Base-by-base conservation (phyloP, 177 flowering plant genomes). In the Telopea speciosissima region DNA sequence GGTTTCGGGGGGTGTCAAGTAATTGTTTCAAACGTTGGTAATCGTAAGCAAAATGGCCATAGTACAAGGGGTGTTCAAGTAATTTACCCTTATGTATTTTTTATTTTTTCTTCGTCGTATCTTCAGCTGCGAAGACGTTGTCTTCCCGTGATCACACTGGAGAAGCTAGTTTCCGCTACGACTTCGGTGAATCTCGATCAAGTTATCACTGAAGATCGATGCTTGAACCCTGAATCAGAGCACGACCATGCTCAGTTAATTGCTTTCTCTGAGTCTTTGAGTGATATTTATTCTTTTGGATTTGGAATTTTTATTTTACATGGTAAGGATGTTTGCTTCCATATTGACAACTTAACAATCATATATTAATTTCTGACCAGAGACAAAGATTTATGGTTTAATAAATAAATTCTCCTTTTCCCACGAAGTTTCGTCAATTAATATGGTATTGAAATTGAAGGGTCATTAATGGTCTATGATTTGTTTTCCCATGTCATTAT, bases 261-360 rank as follows among this genome's bases (percentile, higher is more conserved):
- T 62, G 81, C 77, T 25, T 77, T 85, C 77, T 68, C 79, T 65
- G 85, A 80, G 74, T 80, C 87, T 21, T 2, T 5, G 33, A 73
- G 73, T 64, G 78, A 76, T 45, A 62, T 69, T 22, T 42, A 22
- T 62, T 28, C 40, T 44, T 44, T 61, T 61, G 62, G 59, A 40
- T 8, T 45, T 44, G 11, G 8, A 44, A 3, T 44, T 58, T 11
- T 9, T n/a, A 59, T 77, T 36, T 69, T 65, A 62, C 82, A 87
- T 83, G 74, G 64, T 63, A 74, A 83, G 76, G 77, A 72, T 65
- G 33, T 2, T 31, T 31, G 33, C 33, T 79, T 74, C 31, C 85
- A 79, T 74, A 81, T 81, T 54, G 89, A 83, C 60, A 66, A 42
- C 63, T 73, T 84, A 22, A 70, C 75, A 69, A 73, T n/a, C n/a